Percentiles rank a stretch among this genome's conserved stretches.
Evolutionary conservation across 306 rosid genomes (phyloP).

Genomic region (Gleditsia sinensis): DNA sequence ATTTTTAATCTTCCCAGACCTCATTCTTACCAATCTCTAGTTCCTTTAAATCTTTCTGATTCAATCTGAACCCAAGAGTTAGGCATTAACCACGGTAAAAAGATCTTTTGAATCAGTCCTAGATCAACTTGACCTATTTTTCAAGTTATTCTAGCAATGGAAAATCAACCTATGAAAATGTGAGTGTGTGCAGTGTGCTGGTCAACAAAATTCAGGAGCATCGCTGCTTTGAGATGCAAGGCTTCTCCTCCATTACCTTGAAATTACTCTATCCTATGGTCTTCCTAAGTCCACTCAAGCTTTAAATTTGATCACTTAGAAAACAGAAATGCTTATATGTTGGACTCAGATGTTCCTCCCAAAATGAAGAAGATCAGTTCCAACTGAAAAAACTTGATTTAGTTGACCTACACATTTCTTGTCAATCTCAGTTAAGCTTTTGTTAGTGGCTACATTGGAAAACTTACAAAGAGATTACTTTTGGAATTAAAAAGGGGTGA

Average conservation of each 20-base stretch:
- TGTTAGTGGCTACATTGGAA: neutral
- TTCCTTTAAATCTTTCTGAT: neutral
- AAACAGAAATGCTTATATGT: neutral
- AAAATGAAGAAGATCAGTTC: neutral
- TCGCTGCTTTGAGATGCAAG: neutral
- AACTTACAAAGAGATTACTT: neutral
- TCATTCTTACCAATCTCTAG: neutral
- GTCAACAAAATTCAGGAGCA: neutral
- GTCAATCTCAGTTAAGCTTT: neutral
- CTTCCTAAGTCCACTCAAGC: neutral
- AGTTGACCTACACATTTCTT: neutral
- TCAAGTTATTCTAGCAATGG: neutral
- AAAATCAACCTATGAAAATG: neutral
- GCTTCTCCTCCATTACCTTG: neutral
- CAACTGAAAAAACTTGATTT: neutral
- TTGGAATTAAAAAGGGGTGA: neutral
- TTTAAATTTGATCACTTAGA: neutral
- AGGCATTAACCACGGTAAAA: neutral
- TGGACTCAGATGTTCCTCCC: neutral
- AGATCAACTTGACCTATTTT: neutral
- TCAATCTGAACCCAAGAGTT: constrained; percentile 12
- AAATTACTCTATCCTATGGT: neutral
- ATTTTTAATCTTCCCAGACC: neutral
- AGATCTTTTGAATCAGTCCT: neutral
- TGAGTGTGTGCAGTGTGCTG: neutral